A percentile compares a stretch with the other conserved stretches of the same genome.
Evolutionary conservation across 306 rosid species (phyloP).

Genomic region (Vigna nakashimae): DNA sequence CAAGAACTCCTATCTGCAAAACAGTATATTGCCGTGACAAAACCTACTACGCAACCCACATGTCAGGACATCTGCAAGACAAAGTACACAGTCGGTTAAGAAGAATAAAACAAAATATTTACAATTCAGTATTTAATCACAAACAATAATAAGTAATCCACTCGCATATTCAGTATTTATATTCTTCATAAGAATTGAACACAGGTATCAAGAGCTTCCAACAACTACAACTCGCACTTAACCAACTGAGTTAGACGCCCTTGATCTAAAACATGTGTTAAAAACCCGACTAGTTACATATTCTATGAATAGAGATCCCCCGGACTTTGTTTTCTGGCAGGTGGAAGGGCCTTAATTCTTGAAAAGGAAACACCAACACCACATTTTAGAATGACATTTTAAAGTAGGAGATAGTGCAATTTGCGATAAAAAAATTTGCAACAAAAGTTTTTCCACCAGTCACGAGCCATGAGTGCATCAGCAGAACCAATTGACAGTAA

Average conservation of each 20-base stretch:
- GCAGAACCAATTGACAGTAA: not conserved
- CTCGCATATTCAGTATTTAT: not conserved
- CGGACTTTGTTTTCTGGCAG: conserved; percentile 1
- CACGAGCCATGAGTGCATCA: not conserved
- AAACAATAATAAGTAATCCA: not conserved
- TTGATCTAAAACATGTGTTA: not conserved
- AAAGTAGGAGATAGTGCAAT: not conserved
- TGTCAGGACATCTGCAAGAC: conserved; percentile 47
- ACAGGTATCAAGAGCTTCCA: too few relatives aligned
- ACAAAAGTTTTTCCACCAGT: conserved; percentile 4
- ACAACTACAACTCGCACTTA: too few relatives aligned
- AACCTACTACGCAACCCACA: conserved; percentile 25
- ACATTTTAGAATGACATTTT: too few relatives aligned
- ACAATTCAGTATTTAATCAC: not conserved
- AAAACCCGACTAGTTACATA: not conserved
- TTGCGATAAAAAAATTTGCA: not conserved
- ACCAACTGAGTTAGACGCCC: too few relatives aligned
- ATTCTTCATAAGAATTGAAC: too few relatives aligned
- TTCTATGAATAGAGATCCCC: not conserved
- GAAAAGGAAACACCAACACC: not conserved
- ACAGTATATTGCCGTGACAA: conserved; percentile 17
- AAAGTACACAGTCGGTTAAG: conserved; percentile 9
- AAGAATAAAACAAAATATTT: not conserved
- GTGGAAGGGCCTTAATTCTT: not conserved
- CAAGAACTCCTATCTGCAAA: conserved; percentile 47